phyloP scores from a whole-genome alignment of 345 rosid genomes.

The Toxicodendron radicans region DNA sequence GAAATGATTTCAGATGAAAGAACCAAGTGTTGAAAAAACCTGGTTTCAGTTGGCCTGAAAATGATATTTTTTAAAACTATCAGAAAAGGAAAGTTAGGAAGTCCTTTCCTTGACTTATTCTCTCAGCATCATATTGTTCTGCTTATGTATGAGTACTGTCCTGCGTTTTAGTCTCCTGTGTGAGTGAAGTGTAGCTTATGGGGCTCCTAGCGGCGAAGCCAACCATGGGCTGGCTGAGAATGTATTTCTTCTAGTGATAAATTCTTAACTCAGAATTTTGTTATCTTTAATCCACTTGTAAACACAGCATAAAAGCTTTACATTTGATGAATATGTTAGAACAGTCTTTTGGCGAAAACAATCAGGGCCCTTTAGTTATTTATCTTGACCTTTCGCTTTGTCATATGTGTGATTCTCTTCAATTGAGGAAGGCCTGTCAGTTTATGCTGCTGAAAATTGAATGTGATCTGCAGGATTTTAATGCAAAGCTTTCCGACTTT shows the following conservation, averaged over 20 bases:
- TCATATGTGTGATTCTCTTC: neutral
- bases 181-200: neutral
- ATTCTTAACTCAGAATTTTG: neutral
- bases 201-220: neutral
- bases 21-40: neutral
- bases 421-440: slow-evolving; percentile 2
- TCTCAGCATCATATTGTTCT: neutral
- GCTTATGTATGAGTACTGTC: neutral
- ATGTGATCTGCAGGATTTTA: slow-evolving; percentile 62
- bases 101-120: neutral
- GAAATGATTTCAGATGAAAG: neutral
- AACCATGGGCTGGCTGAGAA: slow-evolving; percentile 7
- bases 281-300: neutral
- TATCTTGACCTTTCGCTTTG: slow-evolving; percentile 1
- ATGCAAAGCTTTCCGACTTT: slow-evolving; percentile 92
- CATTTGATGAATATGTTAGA: neutral
- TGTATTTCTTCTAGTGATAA: neutral
- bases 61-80: neutral
- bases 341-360: neutral
- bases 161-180: neutral
- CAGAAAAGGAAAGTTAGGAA: neutral
- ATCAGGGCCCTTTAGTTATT: neutral
- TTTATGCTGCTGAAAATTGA: slow-evolving; percentile 29
- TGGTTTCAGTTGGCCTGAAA: neutral
- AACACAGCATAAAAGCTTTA: neutral